phyloP scores from a whole-genome alignment of 192 early-diverging fungal genomes.

The Jimgerdemannia lactiflua region DNA sequence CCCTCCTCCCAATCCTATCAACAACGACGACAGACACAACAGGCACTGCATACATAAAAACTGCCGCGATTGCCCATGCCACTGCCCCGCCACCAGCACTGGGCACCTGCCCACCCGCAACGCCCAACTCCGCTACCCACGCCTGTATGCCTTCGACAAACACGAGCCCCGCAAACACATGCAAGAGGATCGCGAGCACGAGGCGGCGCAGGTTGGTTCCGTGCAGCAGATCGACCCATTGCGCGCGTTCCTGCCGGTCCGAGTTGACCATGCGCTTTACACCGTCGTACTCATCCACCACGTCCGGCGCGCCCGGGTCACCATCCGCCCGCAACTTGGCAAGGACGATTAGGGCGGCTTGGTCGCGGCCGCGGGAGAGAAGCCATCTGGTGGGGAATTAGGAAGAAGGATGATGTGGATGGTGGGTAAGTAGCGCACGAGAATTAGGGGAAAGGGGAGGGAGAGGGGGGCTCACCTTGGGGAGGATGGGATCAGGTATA shows the following conservation, averaged over 20 bases:
- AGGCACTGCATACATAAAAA: background rate
- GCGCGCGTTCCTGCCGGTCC: slow-evolving; percentile 38
- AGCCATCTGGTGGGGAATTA: slow-evolving; percentile 80
- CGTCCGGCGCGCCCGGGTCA: slow-evolving; percentile 47
- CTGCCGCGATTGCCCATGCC: background rate
- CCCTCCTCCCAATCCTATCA: background rate
- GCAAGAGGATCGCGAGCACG: slow-evolving; percentile 64
- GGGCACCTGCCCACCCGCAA: background rate
- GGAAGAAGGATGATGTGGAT: slow-evolving; percentile 66
- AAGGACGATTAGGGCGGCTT: slow-evolving; percentile 69
- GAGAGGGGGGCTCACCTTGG: background rate
- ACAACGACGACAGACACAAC: background rate
- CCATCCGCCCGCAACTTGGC: slow-evolving; percentile 66
- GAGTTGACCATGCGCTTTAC: slow-evolving; percentile 58
- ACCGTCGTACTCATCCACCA: slow-evolving; percentile 66
- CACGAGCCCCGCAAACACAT: slow-evolving; percentile 77
- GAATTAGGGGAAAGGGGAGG: background rate
- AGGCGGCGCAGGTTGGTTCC: slow-evolving; percentile 48
- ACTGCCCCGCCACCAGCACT: background rate
- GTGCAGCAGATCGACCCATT: slow-evolving; percentile 55
- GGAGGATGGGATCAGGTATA: background rate
- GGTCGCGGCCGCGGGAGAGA: slow-evolving; percentile 57
- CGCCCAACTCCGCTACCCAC: background rate
- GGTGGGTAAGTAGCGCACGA: background rate
- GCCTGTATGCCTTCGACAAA: slow-evolving; percentile 72